Conservation (phyloP, 2,329 filamentous ascomycete genomes). For the Coleophoma crateriformis region DNA sequence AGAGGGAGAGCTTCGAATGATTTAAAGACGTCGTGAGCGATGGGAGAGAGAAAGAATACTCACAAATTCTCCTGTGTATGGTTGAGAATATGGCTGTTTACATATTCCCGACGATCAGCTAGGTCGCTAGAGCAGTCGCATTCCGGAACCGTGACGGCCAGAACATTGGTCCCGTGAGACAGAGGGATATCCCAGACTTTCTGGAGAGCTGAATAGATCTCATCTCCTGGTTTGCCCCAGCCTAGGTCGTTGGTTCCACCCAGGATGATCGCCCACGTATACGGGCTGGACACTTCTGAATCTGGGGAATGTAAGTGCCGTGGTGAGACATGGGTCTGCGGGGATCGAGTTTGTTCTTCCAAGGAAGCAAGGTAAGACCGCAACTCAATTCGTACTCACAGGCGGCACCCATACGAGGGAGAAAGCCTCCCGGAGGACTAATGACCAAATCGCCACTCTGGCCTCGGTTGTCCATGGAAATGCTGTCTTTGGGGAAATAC, state of each 20-base stretch:
- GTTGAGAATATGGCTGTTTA: constrained; percentile 48
- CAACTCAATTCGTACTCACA: constrained; percentile 25
- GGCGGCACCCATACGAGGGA: constrained; percentile 19
- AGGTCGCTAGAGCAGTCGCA: constrained; percentile 26
- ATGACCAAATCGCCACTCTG: constrained; percentile 44
- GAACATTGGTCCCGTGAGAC: constrained; percentile 44
- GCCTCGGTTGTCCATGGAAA: constrained; percentile 41
- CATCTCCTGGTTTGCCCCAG: constrained; percentile 27
- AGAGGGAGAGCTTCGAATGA: too few relatives aligned
- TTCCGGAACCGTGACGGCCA: constrained; percentile 60
- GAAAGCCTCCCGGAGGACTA: constrained; percentile 20
- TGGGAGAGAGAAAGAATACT: constrained; percentile 20
- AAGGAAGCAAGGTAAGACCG: too few relatives aligned
- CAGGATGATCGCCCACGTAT: constrained; percentile 57
- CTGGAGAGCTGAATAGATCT: constrained; percentile 44
- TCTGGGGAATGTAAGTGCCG: not conserved
- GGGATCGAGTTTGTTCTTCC: too few relatives aligned
- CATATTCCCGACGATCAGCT: constrained; percentile 30
- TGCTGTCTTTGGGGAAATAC: constrained; percentile 36
- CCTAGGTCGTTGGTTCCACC: constrained; percentile 61
- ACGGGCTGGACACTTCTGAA: constrained; percentile 13
- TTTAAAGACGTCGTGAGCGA: too few relatives aligned
- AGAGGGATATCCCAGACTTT: constrained; percentile 45
- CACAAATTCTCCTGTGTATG: constrained; percentile 48
- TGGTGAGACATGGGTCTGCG: too few relatives aligned